Evolutionary conservation across 352 stramenopile genomes (phyloP).

Genomic region (Poterioochromonas sp.): DNA sequence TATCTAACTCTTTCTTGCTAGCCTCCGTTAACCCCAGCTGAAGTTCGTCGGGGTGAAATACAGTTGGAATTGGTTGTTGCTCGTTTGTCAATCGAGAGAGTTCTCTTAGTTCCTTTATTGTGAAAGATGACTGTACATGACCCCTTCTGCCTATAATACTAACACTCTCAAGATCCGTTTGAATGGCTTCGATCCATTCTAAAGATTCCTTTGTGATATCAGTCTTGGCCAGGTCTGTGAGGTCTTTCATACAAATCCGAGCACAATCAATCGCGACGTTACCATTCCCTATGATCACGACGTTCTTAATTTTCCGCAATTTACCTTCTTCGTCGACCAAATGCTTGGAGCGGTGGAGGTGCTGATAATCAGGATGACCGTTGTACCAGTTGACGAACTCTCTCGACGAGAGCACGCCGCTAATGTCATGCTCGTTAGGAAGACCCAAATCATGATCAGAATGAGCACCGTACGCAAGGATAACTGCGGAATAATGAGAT

Average conservation of each 20-base stretch:
- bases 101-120: constrained; percentile 89
- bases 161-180: constrained; percentile 62
- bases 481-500: constrained; percentile 80
- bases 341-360: too few relatives aligned
- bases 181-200: constrained; percentile 61
- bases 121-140: constrained; percentile 90
- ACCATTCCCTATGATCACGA: constrained; percentile 91
- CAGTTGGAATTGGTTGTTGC: constrained; percentile 60
- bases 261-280: constrained; percentile 95
- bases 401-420: constrained; percentile 67
- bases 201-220: constrained; percentile 81
- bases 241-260: constrained; percentile 79
- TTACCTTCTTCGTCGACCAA: not conserved
- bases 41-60: constrained; percentile 75
- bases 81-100: constrained; percentile 50
- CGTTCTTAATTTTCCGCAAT: constrained; percentile 43
- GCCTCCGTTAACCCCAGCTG: constrained; percentile 63
- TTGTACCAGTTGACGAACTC: constrained; percentile 99
- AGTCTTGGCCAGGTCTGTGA: constrained; percentile 64
- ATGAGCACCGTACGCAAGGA: constrained; percentile 87
- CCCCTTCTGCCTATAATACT: constrained; percentile 81
- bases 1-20: constrained; percentile 72
- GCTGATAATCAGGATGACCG: constrained; percentile 81
- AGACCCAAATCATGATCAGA: constrained; percentile 74
- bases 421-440: constrained; percentile 64